Evolutionary conservation across 176 grass and related monocot species (phyloP).

Genomic region (Melocanna baccifera): DNA sequence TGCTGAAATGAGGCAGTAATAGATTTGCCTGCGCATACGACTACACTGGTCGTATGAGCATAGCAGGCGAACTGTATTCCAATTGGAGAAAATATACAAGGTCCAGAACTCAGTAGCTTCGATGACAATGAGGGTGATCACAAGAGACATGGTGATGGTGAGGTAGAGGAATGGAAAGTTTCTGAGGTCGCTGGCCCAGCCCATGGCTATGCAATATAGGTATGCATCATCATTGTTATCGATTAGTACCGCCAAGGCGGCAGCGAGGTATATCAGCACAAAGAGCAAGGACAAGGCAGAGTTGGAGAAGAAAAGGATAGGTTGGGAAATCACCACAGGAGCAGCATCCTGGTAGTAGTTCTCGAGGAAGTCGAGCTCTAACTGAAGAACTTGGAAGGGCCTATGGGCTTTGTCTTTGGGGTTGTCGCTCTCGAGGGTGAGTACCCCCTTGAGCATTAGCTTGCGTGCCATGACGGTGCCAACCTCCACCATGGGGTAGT

Average conservation of each 20-base stretch:
- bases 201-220: no score
- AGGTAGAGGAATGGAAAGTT: not conserved
- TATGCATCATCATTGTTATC: accelerated
- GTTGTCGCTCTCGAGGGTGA: not conserved
- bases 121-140: not conserved
- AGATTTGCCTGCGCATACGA: accelerated
- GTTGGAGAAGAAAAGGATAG: not conserved
- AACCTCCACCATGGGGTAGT: constrained; percentile 22
- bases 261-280: not conserved
- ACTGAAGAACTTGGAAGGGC: not conserved
- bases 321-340: not conserved
- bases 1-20: not conserved
- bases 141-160: not conserved
- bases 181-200: no score
- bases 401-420: not conserved
- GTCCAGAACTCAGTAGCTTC: not conserved
- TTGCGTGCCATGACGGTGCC: not conserved
- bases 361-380: constrained; percentile 22
- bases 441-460: not conserved
- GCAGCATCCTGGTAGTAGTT: not conserved
- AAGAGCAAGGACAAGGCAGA: not conserved
- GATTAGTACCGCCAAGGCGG: not conserved
- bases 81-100: not conserved
- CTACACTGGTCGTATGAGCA: not conserved
- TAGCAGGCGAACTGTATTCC: constrained; percentile 6